phyloP scores from a whole-genome alignment of 1,284 basidiomycete species.

The Sporisorium sorghi region DNA sequence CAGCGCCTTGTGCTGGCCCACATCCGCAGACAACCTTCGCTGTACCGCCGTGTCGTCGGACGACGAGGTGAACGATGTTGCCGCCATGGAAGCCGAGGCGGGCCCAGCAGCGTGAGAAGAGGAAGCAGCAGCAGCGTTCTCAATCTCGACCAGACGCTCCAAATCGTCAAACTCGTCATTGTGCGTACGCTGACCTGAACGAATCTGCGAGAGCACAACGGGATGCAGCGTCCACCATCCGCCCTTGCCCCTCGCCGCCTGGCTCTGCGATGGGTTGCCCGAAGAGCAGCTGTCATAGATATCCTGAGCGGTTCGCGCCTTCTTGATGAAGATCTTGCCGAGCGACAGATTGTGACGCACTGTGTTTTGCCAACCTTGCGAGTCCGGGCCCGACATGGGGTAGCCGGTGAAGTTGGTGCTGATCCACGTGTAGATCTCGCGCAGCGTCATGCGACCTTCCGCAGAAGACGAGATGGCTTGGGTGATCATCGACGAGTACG shows the following conservation, averaged over 20 bases:
- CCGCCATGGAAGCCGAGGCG: conserved; percentile 8
- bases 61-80: conserved; percentile 13
- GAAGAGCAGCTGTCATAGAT: conserved; percentile 60
- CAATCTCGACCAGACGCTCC: conserved; percentile 46
- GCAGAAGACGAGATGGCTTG: conserved; percentile 62
- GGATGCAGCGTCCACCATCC: conserved; percentile 61
- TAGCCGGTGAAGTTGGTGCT: conserved; percentile 56
- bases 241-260: conserved; percentile 57
- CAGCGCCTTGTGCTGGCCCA: conserved; percentile 15
- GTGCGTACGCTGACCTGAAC: conserved; percentile 39
- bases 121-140: conserved; percentile 35
- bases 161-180: conserved; percentile 51
- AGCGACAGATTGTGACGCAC: conserved; percentile 64
- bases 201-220: conserved; percentile 46
- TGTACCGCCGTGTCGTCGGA: conserved; percentile 2
- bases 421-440: conserved; percentile 66
- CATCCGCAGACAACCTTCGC: conserved; percentile 11
- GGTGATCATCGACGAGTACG: conserved; percentile 63
- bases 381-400: conserved; percentile 54
- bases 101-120: background rate
- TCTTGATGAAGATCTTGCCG: conserved; percentile 63
- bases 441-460: conserved; percentile 59
- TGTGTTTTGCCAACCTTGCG: conserved; percentile 64
- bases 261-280: conserved; percentile 52
- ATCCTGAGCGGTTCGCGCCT: conserved; percentile 52